phyloP scores from a whole-genome alignment of 2,329 filamentous ascomycete species.

The Apiospora kogelbergensis region DNA sequence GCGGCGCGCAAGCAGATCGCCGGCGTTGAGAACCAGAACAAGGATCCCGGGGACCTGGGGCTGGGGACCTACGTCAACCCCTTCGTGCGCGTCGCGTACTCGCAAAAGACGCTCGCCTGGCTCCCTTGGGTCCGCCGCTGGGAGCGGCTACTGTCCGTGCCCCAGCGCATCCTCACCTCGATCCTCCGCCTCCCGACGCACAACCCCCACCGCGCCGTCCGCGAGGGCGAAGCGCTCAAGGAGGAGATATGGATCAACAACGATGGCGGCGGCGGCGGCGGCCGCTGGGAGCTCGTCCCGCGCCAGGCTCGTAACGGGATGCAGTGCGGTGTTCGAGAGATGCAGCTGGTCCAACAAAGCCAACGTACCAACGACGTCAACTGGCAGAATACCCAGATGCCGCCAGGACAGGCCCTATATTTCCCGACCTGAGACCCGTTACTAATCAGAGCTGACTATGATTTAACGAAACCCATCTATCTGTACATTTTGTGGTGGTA shows the following conservation, averaged over 20 bases:
- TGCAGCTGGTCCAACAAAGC: constrained; percentile 39
- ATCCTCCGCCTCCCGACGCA: constrained; percentile 55
- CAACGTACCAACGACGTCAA: constrained; percentile 31
- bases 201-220: constrained; percentile 61
- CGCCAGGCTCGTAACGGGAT: constrained; percentile 49
- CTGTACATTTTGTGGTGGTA: not conserved
- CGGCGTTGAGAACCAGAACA: not conserved
- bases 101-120: constrained; percentile 54
- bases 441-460: not conserved
- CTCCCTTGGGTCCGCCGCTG: constrained; percentile 61
- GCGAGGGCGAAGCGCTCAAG: constrained; percentile 53
- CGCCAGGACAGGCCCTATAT: constrained; percentile 31
- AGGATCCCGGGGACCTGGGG: constrained; percentile 24
- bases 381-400: constrained; percentile 35
- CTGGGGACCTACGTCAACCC: constrained; percentile 73
- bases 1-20: constrained; percentile 32
- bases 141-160: constrained; percentile 61
- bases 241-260: constrained; percentile 51
- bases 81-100: constrained; percentile 71
- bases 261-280: constrained; percentile 28
- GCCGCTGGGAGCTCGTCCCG: constrained; percentile 41
- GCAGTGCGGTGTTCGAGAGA: constrained; percentile 55
- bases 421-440: constrained; percentile 27
- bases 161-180: constrained; percentile 59
- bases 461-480: not conserved